phyloP scores from a whole-genome alignment of 305 asterid species.

The Fraxinus ornus region DNA sequence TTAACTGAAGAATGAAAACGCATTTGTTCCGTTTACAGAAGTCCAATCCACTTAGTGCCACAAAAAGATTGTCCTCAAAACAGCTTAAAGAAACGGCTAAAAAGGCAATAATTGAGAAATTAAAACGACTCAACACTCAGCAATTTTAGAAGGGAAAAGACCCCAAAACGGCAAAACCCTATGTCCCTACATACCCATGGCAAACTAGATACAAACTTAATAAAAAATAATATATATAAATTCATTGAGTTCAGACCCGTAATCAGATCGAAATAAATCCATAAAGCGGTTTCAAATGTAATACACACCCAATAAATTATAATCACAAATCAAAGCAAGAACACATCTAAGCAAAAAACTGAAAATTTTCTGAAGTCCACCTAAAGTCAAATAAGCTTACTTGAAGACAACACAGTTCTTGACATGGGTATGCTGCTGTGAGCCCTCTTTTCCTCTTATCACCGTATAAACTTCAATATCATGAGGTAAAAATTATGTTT shows the following conservation, averaged over 20 bases:
- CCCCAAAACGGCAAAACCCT: not conserved
- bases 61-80: not conserved
- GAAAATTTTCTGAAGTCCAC: slow-evolving; percentile 5
- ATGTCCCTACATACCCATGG: not conserved
- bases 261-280: slow-evolving; percentile 19
- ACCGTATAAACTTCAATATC: slow-evolving; percentile 22
- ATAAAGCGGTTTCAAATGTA: not conserved
- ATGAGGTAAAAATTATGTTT: not conserved
- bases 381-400: slow-evolving; percentile 29
- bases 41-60: not conserved
- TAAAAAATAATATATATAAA: not conserved
- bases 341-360: not conserved
- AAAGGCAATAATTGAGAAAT: not conserved
- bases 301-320: not conserved
- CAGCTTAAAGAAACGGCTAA: not conserved
- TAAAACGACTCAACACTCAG: not conserved
- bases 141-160: not conserved
- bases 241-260: slow-evolving; percentile 11
- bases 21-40: not conserved
- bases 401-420: slow-evolving; percentile 37
- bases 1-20: not conserved
- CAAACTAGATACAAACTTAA: not conserved
- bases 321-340: slow-evolving; percentile 11
- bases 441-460: slow-evolving; percentile 26
- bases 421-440: slow-evolving; percentile 41